Evolutionary conservation across 2,329 filamentous ascomycete genomes (phyloP).

Genomic region (Aureobasidium sp.): DNA sequence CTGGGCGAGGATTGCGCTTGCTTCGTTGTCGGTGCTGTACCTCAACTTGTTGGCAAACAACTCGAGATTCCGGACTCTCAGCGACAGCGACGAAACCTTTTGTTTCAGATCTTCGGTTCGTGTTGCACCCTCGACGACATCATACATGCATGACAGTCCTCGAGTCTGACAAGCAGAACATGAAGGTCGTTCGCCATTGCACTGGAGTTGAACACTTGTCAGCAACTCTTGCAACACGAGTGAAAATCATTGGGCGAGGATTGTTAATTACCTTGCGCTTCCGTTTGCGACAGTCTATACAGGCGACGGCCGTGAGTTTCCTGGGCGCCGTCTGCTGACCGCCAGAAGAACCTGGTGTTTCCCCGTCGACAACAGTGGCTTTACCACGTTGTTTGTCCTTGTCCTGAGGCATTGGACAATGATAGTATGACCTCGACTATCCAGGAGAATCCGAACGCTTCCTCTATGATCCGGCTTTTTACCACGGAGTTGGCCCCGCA

Average conservation of each 20-base stretch:
- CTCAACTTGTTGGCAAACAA: constrained; percentile 6
- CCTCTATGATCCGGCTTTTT: constrained; percentile 4
- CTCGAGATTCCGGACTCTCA: constrained; percentile 2
- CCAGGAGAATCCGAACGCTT: constrained; percentile 1
- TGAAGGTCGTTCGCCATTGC: constrained; percentile 8
- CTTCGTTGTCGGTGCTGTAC: constrained; percentile 12
- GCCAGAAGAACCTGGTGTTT: background rate
- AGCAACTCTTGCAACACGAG: background rate
- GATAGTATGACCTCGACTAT: background rate
- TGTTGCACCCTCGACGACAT: constrained; percentile 11
- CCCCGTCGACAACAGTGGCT: background rate
- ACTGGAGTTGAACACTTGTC: background rate
- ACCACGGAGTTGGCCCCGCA: constrained; percentile 13
- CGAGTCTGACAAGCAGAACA: constrained; percentile 9
- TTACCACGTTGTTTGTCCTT: constrained; percentile 10
- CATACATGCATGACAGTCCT: constrained; percentile 6
- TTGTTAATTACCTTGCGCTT: constrained; percentile 10
- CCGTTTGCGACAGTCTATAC: constrained; percentile 8
- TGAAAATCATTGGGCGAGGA: background rate
- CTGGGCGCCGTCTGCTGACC: background rate
- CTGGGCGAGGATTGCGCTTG: constrained; percentile 3
- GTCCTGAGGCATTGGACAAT: constrained; percentile 12
- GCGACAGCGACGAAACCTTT: background rate
- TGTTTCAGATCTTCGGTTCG: constrained; percentile 11
- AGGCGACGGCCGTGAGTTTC: constrained; percentile 14